These are phyloP conservation scores for Lolium multiflorum DNA, from an alignment of 176 grass and related monocot genomes.

Conservation along the genomic window DNA sequence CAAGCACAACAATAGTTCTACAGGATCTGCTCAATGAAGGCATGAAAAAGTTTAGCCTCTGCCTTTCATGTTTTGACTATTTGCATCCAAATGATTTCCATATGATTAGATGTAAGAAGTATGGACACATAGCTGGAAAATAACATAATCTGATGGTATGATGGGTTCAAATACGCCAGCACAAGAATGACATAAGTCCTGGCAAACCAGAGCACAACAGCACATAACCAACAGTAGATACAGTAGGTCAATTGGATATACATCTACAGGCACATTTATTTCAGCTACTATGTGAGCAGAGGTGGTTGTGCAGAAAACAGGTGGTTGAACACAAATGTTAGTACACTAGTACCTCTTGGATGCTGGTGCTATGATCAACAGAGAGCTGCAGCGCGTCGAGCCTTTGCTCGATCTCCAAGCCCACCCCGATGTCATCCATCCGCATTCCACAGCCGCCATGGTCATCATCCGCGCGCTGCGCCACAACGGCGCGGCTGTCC, in stretches of 20 bases:
- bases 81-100: neutral
- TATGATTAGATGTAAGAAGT: neutral
- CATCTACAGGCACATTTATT: neutral
- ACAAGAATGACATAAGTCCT: constrained; percentile 16
- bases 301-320: neutral
- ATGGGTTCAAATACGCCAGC: constrained; percentile 8
- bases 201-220: neutral
- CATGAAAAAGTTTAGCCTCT: neutral
- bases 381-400: constrained; percentile 78
- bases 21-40: neutral
- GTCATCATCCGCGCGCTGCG: constrained; percentile 43
- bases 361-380: constrained; percentile 83
- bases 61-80: neutral
- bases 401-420: constrained; percentile 60
- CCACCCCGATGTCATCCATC: constrained; percentile 47
- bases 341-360: constrained; percentile 71
- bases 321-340: too few relatives aligned
- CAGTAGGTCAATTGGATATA: constrained; percentile 2
- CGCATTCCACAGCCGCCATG: constrained; percentile 33
- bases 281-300: neutral
- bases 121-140: neutral
- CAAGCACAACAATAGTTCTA: neutral
- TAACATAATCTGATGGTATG: neutral
- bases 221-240: constrained; percentile 1
- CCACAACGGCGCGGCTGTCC: constrained; percentile 83